Conservation (phyloP, 331 rosid genomes). For the Quercus tomentella region DNA sequence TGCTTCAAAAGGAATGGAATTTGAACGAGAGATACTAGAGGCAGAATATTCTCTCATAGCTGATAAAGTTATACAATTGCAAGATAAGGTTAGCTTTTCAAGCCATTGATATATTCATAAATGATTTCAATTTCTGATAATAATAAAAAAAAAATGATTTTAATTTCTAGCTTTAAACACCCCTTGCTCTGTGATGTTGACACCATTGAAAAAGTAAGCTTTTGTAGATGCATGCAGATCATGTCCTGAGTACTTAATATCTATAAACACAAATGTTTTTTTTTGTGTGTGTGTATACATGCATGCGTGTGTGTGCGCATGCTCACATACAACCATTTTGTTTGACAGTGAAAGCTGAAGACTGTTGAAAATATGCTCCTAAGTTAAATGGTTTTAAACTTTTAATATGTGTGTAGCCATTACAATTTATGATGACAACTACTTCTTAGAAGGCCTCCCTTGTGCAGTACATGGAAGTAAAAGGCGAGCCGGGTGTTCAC, state of each 20-base stretch:
- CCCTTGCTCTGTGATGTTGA: constrained; percentile 8
- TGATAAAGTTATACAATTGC: constrained; percentile 65
- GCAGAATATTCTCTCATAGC: constrained; percentile 59
- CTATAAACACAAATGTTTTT: neutral
- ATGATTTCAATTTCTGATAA: neutral
- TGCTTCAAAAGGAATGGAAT: constrained; percentile 65
- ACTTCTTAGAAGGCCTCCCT: neutral
- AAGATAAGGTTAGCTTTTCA: constrained; percentile 55
- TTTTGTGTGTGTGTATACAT: neutral
- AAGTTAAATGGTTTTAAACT: neutral
- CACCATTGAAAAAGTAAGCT: neutral
- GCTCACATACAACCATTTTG: neutral
- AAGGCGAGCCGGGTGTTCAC: no score
- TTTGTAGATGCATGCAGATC: neutral
- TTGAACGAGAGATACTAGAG: constrained; percentile 81
- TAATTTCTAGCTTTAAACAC: neutral
- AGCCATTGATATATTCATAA: neutral
- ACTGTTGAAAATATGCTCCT: neutral
- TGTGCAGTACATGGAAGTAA: neutral
- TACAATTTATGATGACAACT: neutral
- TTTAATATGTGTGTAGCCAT: neutral
- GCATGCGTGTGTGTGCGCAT: neutral
- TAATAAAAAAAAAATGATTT: neutral
- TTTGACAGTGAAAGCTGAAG: neutral
- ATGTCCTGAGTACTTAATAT: neutral